These are phyloP conservation scores for Saccharomycopsis sp. DNA, from an alignment of 805 yeast genomes.

Conservation along the genomic window DNA sequence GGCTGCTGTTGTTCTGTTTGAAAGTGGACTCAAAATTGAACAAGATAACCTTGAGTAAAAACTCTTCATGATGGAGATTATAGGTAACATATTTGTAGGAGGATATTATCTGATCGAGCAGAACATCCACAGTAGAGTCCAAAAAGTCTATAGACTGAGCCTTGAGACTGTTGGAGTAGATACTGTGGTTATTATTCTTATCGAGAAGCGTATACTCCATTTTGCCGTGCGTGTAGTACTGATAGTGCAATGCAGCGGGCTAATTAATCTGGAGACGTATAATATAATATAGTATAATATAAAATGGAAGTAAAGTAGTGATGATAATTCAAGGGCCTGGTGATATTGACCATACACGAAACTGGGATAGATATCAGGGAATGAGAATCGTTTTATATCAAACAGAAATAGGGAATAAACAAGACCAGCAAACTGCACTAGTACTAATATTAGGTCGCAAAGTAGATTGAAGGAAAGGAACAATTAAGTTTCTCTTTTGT, in stretches of 20 bases:
- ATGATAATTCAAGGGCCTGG: background rate
- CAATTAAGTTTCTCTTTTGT: background rate
- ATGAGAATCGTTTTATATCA: constrained; percentile 1
- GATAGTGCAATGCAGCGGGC: too few species aligned
- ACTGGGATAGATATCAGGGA: background rate
- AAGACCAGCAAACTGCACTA: background rate
- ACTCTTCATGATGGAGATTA: background rate
- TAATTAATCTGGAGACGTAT: too few species aligned
- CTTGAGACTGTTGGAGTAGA: constrained; percentile 1
- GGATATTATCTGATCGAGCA: background rate
- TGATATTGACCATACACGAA: background rate
- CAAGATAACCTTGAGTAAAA: background rate
- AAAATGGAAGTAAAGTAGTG: background rate
- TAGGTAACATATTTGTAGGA: background rate
- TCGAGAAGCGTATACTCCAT: background rate
- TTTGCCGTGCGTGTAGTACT: background rate
- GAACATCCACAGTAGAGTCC: background rate
- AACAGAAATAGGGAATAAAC: background rate
- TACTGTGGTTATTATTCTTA: background rate
- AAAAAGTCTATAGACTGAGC: background rate
- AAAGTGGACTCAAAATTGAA: background rate
- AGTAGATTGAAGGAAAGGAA: background rate
- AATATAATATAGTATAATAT: too few species aligned
- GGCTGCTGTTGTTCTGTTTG: background rate
- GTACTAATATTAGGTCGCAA: background rate